Conservation (phyloP, 192 early-diverging fungal species). For the Linnemannia elongata region DNA sequence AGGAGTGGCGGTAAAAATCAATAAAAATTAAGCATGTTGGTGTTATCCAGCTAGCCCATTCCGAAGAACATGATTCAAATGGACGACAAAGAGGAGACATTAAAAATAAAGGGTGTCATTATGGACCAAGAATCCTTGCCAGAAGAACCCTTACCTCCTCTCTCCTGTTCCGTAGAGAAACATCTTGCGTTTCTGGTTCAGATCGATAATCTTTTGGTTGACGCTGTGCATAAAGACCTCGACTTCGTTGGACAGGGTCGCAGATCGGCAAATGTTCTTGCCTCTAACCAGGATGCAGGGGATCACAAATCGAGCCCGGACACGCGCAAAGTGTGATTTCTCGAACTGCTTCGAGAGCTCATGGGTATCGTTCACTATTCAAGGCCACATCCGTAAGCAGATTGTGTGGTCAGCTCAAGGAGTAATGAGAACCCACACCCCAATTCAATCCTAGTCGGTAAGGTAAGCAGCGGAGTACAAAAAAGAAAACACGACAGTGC, state of each 20-base stretch:
- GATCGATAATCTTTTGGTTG: conserved; percentile 52
- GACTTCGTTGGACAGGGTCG: conserved; percentile 55
- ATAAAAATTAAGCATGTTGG: neutral
- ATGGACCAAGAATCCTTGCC: neutral
- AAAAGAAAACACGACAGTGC: neutral
- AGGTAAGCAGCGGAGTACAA: no score
- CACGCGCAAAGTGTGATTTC: conserved; percentile 57
- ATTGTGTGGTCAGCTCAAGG: neutral
- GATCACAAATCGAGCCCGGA: conserved; percentile 54
- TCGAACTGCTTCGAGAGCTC: conserved; percentile 54
- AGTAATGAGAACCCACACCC: neutral
- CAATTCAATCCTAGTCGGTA: no score
- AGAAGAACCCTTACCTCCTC: conserved; percentile 20
- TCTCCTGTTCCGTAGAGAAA: conserved; percentile 54
- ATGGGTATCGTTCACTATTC: conserved; percentile 46
- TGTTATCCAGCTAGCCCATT: neutral
- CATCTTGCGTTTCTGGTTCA: conserved; percentile 54
- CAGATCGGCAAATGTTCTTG: conserved; percentile 55
- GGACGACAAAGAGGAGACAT: neutral
- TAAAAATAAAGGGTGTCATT: neutral
- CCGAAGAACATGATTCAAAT: neutral
- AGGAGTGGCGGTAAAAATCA: neutral
- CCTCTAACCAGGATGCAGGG: conserved; percentile 53
- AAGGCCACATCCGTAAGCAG: conserved; percentile 5
- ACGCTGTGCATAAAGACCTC: conserved; percentile 54